phyloP scores from a whole-genome alignment of 768 basidiomycete species.

The Amanita subjunquillea region DNA sequence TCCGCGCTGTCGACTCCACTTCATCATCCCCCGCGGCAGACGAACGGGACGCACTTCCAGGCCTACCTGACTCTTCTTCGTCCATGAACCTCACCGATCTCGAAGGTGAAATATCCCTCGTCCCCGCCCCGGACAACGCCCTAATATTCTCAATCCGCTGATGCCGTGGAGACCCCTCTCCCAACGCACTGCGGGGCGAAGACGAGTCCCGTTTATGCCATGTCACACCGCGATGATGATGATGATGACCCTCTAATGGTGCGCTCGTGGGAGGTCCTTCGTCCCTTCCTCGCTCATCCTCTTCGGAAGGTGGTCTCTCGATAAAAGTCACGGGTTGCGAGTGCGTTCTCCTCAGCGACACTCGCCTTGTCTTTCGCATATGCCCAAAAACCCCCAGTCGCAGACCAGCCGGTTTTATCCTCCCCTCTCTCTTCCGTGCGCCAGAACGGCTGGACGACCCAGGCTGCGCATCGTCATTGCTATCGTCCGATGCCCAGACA shows the following conservation, averaged over 20 bases:
- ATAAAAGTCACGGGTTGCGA: not conserved
- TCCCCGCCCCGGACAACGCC: conserved; percentile 14
- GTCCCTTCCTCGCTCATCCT: not conserved
- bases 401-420: not conserved
- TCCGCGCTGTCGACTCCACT: not conserved
- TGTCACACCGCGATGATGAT: not conserved
- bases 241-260: not conserved
- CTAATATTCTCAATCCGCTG: conserved; percentile 21
- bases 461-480: not conserved
- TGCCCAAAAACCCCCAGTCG: not conserved
- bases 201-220: too few relatives aligned
- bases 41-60: not conserved
- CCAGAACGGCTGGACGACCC: not conserved
- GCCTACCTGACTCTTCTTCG: conserved; percentile 4
- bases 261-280: not conserved
- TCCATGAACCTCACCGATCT: conserved; percentile 33
- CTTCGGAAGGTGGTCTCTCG: not conserved
- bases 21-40: not conserved
- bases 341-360: not conserved
- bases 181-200: too few relatives aligned
- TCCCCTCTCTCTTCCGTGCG: not conserved
- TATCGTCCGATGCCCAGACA: conserved; percentile 4
- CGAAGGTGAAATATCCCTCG: conserved; percentile 34
- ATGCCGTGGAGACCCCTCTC: not conserved
- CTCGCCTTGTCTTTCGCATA: not conserved